phyloP scores from a whole-genome alignment of 2,329 filamentous ascomycete genomes.

The Cladosporium sp. region DNA sequence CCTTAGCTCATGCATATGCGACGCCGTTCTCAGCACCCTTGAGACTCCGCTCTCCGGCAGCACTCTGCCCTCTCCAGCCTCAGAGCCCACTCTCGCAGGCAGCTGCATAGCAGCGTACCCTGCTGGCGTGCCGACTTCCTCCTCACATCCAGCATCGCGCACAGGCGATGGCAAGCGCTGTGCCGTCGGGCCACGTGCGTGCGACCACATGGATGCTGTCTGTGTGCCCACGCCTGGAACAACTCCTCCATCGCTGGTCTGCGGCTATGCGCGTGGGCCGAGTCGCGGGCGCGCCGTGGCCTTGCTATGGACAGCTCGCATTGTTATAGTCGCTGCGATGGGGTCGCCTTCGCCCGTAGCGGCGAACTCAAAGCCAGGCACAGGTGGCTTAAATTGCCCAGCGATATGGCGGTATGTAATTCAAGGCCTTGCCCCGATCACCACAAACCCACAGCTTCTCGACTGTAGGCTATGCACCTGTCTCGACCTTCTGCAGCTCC shows the following conservation, averaged over 20 bases:
- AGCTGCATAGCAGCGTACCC: neutral
- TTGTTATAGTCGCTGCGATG: constrained; percentile 1
- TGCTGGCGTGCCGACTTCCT: neutral
- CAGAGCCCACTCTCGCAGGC: neutral
- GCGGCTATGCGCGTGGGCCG: neutral
- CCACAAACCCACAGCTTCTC: neutral
- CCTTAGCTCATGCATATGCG: constrained; percentile 10
- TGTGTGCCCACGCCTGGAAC: constrained; percentile 1
- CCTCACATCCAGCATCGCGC: neutral
- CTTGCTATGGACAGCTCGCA: constrained; percentile 3
- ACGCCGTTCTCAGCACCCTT: constrained; percentile 4
- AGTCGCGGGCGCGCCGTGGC: constrained; percentile 1
- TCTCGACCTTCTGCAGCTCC: neutral
- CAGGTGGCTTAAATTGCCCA: neutral
- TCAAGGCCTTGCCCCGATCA: neutral
- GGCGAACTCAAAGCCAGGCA: constrained; percentile 3
- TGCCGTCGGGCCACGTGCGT: constrained; percentile 6
- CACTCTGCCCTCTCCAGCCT: neutral
- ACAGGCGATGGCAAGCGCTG: constrained; percentile 5
- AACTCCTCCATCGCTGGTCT: neutral
- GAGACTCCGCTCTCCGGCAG: constrained; percentile 10
- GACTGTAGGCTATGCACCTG: neutral
- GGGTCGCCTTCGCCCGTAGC: constrained; percentile 1
- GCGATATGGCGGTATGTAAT: constrained; percentile 2
- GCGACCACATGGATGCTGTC: constrained; percentile 8